Evolutionary conservation across 495 filamentous ascomycete genomes (phyloP).

Genomic region (Xylaria sp.): DNA sequence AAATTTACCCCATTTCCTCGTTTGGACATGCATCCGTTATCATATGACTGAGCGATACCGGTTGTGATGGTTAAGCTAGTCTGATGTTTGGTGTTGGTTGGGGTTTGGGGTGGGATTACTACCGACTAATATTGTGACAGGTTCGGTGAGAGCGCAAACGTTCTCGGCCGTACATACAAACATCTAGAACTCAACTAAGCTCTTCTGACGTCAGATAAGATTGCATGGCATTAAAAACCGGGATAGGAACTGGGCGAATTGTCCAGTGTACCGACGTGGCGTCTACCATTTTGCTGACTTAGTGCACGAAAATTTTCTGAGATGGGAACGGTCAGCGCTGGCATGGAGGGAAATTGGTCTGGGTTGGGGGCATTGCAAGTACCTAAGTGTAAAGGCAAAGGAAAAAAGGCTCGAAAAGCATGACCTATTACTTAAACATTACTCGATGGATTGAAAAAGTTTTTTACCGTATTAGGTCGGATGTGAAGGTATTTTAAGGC

Average conservation of each 20-base stretch:
- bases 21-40: background rate
- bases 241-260: background rate
- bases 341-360: background rate
- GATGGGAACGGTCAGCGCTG: background rate
- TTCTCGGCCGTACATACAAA: background rate
- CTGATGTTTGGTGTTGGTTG: background rate
- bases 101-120: background rate
- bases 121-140: background rate
- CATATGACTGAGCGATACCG: background rate
- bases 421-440: slow-evolving; percentile 25
- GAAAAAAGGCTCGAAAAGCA: background rate
- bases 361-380: background rate
- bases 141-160: background rate
- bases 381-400: too few relatives aligned
- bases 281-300: slow-evolving; percentile 1
- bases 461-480: slow-evolving; percentile 22
- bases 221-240: background rate
- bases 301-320: slow-evolving; percentile 3
- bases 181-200: background rate
- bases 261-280: background rate
- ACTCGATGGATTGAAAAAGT: slow-evolving; percentile 16
- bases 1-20: background rate
- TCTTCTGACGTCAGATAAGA: background rate
- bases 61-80: background rate
- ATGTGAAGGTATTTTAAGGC: slow-evolving; percentile 25